Percentiles rank a stretch among this genome's conserved stretches.
These are phyloP conservation scores for Onygena corvina DNA, from an alignment of 2,329 filamentous ascomycete species.

Conservation along the genomic window DNA sequence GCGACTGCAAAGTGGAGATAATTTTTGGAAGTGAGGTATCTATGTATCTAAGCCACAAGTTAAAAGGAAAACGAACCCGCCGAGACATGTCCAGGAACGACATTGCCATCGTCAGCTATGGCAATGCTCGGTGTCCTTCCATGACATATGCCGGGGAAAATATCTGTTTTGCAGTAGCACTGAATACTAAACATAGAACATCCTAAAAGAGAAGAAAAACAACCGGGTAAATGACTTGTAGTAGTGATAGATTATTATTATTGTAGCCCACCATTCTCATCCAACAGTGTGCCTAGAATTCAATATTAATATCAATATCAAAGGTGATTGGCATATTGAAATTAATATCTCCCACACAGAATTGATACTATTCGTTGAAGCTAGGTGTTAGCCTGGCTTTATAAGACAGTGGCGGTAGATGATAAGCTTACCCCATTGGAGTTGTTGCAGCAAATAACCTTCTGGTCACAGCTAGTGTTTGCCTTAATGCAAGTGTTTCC, in stretches of 20 bases:
- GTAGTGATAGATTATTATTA: background rate
- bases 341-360: slow-evolving; percentile 15
- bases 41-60: background rate
- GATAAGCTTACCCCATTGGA: background rate
- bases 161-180: background rate
- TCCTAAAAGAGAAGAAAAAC: background rate
- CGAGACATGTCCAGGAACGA: no score
- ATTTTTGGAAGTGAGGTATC: no score
- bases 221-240: background rate
- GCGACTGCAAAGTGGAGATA: no score
- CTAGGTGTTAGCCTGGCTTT: background rate
- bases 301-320: slow-evolving; percentile 12
- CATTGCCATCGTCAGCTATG: background rate
- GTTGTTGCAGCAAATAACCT: slow-evolving; percentile 2
- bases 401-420: background rate
- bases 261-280: background rate
- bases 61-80: no score
- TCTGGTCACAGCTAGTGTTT: background rate
- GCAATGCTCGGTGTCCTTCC: background rate
- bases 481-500: background rate
- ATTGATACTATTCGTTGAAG: slow-evolving; percentile 12
- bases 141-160: no score
- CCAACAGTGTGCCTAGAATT: background rate
- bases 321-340: slow-evolving; percentile 16
- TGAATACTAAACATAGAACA: background rate